These are phyloP conservation scores for Populus hybrid DNA, from an alignment of 441 rosid species.

Conservation along the genomic window DNA sequence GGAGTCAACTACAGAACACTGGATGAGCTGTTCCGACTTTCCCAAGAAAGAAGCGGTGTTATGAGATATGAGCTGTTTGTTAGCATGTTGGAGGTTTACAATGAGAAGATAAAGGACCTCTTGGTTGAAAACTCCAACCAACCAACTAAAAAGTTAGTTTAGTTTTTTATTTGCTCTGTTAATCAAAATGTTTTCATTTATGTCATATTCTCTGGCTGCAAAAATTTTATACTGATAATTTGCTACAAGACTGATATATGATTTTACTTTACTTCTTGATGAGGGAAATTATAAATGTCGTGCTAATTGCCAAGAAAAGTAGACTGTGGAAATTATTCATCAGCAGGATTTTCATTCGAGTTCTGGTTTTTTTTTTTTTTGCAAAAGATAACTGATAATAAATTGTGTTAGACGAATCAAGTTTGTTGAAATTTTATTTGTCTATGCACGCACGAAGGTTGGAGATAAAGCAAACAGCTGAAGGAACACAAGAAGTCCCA, in stretches of 20 bases:
- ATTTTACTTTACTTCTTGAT: neutral
- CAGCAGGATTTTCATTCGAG: neutral
- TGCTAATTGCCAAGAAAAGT: neutral
- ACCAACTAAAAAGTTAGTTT: constrained; percentile 68
- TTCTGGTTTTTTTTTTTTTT: neutral
- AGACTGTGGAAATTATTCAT: neutral
- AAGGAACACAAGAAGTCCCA: constrained; percentile 92
- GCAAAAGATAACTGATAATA: neutral
- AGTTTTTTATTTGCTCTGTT: neutral
- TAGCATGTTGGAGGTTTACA: constrained; percentile 96
- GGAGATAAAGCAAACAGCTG: constrained; percentile 95
- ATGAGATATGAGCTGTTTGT: constrained; percentile 72
- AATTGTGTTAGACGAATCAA: neutral
- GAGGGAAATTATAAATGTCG: neutral
- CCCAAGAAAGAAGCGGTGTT: constrained; percentile 52
- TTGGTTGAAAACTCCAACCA: constrained; percentile 66
- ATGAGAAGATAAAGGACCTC: constrained; percentile 92
- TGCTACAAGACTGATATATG: neutral
- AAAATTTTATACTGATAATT: neutral
- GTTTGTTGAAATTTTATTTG: neutral
- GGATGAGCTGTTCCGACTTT: constrained; percentile 71
- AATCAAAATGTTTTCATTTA: neutral
- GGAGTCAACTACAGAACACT: constrained; percentile 92
- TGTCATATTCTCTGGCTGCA: neutral
- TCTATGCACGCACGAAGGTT: constrained; percentile 44